Evolutionary conservation across 2,329 filamentous ascomycete genomes (phyloP).

Genomic region (Tolypocladium guangdongense): DNA sequence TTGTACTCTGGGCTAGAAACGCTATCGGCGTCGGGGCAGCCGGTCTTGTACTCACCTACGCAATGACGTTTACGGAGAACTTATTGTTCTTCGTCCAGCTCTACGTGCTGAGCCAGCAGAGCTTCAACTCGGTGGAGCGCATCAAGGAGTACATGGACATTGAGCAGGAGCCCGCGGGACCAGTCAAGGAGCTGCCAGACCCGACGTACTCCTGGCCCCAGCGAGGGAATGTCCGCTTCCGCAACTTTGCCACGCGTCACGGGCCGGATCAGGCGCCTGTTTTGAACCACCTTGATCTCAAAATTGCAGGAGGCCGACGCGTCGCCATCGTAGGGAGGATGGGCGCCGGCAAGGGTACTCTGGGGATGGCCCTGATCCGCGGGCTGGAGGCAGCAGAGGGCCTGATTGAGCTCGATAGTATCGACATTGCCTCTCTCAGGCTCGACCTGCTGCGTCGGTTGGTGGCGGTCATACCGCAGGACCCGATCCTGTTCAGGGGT

Average conservation of each 20-base stretch:
- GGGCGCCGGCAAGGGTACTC: conserved; percentile 66
- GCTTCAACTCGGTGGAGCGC: neutral
- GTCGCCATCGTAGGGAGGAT: conserved; percentile 59
- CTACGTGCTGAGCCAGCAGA: neutral
- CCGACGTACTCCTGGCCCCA: neutral
- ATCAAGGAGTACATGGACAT: neutral
- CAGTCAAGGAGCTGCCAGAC: neutral
- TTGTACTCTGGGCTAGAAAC: neutral
- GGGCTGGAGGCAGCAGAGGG: neutral
- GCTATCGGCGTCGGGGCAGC: neutral
- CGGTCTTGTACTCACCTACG: neutral
- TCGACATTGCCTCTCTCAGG: conserved; percentile 27
- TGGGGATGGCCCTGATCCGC: conserved; percentile 32
- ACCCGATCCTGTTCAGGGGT: conserved; percentile 49
- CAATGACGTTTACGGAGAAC: neutral
- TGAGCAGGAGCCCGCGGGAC: neutral
- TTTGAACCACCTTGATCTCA: neutral
- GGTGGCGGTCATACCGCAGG: conserved; percentile 49
- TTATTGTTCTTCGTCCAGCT: neutral
- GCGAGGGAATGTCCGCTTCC: conserved; percentile 1
- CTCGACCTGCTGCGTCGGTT: conserved; percentile 32
- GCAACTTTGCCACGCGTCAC: conserved; percentile 2
- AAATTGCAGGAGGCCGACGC: conserved; percentile 1
- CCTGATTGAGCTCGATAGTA: conserved; percentile 11
- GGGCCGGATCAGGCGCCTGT: neutral